A percentile compares a stretch with the other conserved stretches of the same genome.
Evolutionary conservation across 768 basidiomycete genomes (phyloP).

Genomic region (Russula brevipes): DNA sequence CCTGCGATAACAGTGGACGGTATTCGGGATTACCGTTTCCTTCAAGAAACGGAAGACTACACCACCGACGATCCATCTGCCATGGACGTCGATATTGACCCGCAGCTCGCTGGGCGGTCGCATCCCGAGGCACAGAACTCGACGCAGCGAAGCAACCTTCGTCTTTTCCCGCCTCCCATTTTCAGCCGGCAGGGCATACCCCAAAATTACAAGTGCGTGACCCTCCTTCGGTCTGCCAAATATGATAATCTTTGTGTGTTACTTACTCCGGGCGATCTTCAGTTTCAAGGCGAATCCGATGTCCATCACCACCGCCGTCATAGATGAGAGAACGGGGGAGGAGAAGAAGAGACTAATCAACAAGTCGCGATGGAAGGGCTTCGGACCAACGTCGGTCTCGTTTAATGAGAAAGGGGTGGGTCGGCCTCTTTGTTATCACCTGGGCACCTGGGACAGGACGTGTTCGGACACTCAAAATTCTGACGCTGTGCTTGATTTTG

Average conservation of each 20-base stretch:
- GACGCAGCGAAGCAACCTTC: conserved; percentile 50
- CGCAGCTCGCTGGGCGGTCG: conserved; percentile 31
- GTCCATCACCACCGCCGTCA: conserved; percentile 59
- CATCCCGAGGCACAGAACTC: conserved; percentile 17
- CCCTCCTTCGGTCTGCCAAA: not conserved
- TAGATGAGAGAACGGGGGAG: conserved; percentile 73
- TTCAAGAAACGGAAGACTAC: conserved; percentile 65
- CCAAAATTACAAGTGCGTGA: conserved; percentile 69
- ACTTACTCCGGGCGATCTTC: not conserved
- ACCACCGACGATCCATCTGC: conserved; percentile 33
- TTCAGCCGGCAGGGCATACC: conserved; percentile 81
- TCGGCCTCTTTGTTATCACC: not conserved
- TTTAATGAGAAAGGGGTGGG: conserved; percentile 56
- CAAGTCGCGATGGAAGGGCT: conserved; percentile 79
- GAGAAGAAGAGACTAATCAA: conserved; percentile 83
- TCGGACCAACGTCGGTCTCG: conserved; percentile 65
- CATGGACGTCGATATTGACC: conserved; percentile 46
- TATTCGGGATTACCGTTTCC: conserved; percentile 64
- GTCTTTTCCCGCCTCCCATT: conserved; percentile 82
- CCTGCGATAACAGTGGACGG: conserved; percentile 51
- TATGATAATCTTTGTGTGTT: not conserved
- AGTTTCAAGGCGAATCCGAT: conserved; percentile 78
- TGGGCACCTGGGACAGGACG: conserved; percentile 6
- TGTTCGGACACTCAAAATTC: conserved; percentile 33
- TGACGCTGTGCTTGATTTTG: not conserved